Evolutionary conservation across 1,284 basidiomycete genomes (phyloP).

Genomic region (Cutaneotrichosporon cavernicola): DNA sequence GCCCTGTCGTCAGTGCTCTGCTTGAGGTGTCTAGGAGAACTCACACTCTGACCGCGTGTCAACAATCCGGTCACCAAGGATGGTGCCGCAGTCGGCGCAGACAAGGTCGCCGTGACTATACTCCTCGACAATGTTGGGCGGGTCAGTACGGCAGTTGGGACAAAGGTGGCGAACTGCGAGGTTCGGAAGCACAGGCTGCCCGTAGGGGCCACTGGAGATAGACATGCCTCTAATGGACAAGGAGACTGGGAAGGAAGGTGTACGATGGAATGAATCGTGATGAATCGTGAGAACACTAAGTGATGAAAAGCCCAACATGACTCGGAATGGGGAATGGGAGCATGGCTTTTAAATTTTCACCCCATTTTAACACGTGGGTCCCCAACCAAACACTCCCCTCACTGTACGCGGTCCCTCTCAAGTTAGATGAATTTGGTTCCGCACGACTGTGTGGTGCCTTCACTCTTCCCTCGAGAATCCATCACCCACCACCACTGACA

Average conservation of each 20-base stretch:
- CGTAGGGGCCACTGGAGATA: conserved; percentile 52
- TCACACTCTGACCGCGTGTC: conserved; percentile 95
- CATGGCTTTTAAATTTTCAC: background rate
- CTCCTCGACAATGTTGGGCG: conserved; percentile 93
- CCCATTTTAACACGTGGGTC: background rate
- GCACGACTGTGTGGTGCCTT: background rate
- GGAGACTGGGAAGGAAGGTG: background rate
- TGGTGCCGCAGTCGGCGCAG: conserved; percentile 92
- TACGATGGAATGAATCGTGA: no score
- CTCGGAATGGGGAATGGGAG: background rate
- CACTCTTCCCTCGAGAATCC: conserved; percentile 7
- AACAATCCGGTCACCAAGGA: conserved; percentile 92
- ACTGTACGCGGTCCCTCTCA: background rate
- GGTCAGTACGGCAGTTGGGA: conserved; percentile 88
- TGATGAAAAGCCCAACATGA: background rate
- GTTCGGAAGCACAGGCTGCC: conserved; percentile 59
- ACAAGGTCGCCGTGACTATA: conserved; percentile 97
- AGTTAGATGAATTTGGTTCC: background rate
- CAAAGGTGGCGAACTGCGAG: conserved; percentile 88
- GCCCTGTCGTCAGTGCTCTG: conserved; percentile 51
- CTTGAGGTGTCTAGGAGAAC: conserved; percentile 23
- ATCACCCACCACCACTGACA: background rate
- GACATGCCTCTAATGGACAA: background rate
- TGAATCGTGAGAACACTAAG: no score
- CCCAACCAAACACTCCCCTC: background rate